These are phyloP conservation scores for Cucurbita maxima DNA, from an alignment of 306 rosid genomes.

Conservation along the genomic window DNA sequence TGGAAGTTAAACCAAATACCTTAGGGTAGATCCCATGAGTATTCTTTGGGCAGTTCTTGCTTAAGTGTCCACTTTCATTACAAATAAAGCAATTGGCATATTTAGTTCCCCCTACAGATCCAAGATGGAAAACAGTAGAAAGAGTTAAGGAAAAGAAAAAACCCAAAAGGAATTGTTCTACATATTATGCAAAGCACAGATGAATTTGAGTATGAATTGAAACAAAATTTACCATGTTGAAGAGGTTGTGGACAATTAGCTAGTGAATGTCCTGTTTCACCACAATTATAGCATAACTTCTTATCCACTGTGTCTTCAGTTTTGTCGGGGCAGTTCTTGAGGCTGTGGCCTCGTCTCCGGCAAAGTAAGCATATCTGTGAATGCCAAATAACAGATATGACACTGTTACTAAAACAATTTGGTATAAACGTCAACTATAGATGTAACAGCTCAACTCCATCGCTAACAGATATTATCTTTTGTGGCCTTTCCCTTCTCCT, in stretches of 20 bases:
- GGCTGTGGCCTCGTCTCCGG: constrained; percentile 70
- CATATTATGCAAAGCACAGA: neutral
- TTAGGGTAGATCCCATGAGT: constrained; percentile 87
- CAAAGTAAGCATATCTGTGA: constrained; percentile 80
- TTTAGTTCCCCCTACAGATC: constrained; percentile 67
- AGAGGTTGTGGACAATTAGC: constrained; percentile 46
- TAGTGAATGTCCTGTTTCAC: constrained; percentile 67
- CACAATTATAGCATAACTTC: constrained; percentile 77
- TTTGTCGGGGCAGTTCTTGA: constrained; percentile 62
- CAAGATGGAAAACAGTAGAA: constrained; percentile 10
- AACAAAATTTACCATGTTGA: constrained; percentile 36
- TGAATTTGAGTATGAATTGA: neutral
- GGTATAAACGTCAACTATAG: neutral
- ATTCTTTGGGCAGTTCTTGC: constrained; percentile 80
- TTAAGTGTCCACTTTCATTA: constrained; percentile 70
- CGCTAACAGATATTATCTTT: no score
- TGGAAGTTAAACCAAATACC: constrained; percentile 17
- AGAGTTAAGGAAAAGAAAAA: neutral
- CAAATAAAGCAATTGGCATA: constrained; percentile 88
- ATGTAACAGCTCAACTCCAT: no score
- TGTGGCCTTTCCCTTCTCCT: no score
- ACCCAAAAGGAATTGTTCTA: neutral
- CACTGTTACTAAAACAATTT: neutral
- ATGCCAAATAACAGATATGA: neutral
- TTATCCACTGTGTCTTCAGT: constrained; percentile 21